Conservation (phyloP, 1,284 basidiomycete genomes). For the Cryptococcus amylolentus region DNA sequence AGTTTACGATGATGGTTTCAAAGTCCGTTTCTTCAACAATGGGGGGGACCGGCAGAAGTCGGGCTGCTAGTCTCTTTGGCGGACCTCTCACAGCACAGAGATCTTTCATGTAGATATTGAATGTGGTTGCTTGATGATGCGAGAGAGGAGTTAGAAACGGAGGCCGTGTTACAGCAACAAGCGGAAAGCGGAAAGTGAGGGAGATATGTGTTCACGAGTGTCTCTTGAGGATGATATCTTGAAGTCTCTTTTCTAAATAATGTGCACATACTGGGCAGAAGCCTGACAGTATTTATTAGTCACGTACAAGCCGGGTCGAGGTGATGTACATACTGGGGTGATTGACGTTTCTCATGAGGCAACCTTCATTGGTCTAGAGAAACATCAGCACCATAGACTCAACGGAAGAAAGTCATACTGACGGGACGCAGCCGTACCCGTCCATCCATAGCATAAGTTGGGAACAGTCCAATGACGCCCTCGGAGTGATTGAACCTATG, state of each 20-base stretch:
- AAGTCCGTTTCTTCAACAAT: no score
- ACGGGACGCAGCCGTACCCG: constrained; percentile 40
- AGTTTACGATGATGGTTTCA: no score
- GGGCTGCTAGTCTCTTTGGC: no score
- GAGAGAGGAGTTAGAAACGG: no score
- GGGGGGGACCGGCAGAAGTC: no score
- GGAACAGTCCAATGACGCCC: constrained; percentile 68
- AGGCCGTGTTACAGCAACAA: no score
- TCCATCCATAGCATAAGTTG: constrained; percentile 56
- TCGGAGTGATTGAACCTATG: constrained; percentile 60
- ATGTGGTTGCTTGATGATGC: no score
- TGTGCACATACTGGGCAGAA: constrained; percentile 74
- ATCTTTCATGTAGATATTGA: no score
- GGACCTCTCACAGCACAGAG: no score
- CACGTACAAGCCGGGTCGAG: background rate
- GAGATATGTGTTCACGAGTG: no score
- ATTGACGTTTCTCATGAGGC: constrained; percentile 72
- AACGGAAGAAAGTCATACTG: constrained; percentile 7
- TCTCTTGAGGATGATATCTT: background rate
- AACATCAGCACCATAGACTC: background rate
- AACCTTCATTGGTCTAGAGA: constrained; percentile 66
- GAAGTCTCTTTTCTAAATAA: constrained; percentile 51
- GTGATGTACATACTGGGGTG: constrained; percentile 29
- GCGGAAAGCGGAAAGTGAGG: no score
- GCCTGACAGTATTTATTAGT: constrained; percentile 36